phyloP scores from a whole-genome alignment of 2,329 filamentous ascomycete species.

The Penicillium brevicompactum region DNA sequence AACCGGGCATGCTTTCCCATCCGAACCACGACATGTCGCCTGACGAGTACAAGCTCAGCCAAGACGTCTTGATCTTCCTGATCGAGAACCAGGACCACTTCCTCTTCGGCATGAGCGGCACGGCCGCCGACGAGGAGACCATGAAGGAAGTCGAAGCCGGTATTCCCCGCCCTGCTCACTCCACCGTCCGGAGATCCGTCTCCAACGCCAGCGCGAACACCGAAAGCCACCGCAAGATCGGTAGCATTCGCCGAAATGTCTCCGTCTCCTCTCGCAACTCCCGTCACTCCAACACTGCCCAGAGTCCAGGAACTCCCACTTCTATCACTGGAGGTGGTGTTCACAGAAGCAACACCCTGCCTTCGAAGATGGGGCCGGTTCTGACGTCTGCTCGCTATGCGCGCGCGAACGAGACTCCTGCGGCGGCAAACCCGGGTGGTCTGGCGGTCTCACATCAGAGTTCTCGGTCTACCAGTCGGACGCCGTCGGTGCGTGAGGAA shows the following conservation, averaged over 20 bases:
- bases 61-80: slow-evolving; percentile 95
- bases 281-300: slow-evolving; percentile 69
- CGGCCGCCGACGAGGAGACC: slow-evolving; percentile 86
- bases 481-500: slow-evolving; percentile 27
- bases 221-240: slow-evolving; percentile 81
- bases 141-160: slow-evolving; percentile 71
- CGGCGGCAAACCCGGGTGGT: slow-evolving; percentile 50
- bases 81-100: slow-evolving; percentile 99
- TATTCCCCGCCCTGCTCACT: slow-evolving; percentile 53
- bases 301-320: slow-evolving; percentile 66
- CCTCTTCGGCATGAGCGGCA: slow-evolving; percentile 96
- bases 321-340: slow-evolving; percentile 60
- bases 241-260: slow-evolving; percentile 77
- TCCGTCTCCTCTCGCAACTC: slow-evolving; percentile 91
- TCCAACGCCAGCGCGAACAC: slow-evolving; percentile 89
- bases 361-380: slow-evolving; percentile 82
- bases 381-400: slow-evolving; percentile 69
- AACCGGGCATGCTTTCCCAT: slow-evolving; percentile 93
- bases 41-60: slow-evolving; percentile 88
- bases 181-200: slow-evolving; percentile 67
- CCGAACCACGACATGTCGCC: slow-evolving; percentile 94
- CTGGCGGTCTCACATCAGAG: slow-evolving; percentile 33
- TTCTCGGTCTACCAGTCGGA: slow-evolving; percentile 33
- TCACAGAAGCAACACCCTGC: slow-evolving; percentile 87
- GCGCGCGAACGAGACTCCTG: slow-evolving; percentile 54